Evolutionary conservation across 2,329 filamentous ascomycete genomes (phyloP).

Genomic region (Aureobasidium subglaciale): DNA sequence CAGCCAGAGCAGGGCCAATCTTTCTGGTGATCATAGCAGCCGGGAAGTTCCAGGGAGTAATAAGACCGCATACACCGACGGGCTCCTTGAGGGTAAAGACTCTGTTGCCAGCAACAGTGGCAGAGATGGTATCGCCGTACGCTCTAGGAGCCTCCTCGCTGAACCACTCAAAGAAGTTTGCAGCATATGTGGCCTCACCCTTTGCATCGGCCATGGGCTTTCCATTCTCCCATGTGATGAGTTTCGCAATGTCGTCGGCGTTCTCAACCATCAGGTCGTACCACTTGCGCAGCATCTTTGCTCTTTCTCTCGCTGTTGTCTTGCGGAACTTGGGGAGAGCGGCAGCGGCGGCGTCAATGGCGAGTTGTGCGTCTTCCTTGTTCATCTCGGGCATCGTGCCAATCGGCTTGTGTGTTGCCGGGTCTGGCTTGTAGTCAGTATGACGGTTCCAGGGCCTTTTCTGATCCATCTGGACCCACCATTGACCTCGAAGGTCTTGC

Average conservation of each 20-base stretch:
- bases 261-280: constrained; percentile 75
- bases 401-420: constrained; percentile 72
- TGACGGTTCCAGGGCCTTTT: neutral
- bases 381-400: constrained; percentile 81
- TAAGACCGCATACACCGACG: constrained; percentile 73
- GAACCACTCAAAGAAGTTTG: constrained; percentile 76
- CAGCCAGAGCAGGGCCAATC: constrained; percentile 64
- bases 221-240: constrained; percentile 87
- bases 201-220: constrained; percentile 72
- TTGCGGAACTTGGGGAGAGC: constrained; percentile 67
- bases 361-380: constrained; percentile 65
- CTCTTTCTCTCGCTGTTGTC: constrained; percentile 66
- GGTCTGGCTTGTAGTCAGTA: constrained; percentile 49
- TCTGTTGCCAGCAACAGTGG: constrained; percentile 63
- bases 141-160: constrained; percentile 67
- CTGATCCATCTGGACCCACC: neutral
- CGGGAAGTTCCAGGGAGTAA: constrained; percentile 54
- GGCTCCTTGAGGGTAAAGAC: constrained; percentile 76
- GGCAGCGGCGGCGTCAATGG: constrained; percentile 73
- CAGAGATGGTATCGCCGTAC: constrained; percentile 69
- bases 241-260: constrained; percentile 67
- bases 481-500: constrained; percentile 83
- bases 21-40: constrained; percentile 37
- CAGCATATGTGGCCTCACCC: constrained; percentile 65
- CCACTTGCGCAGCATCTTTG: constrained; percentile 70